Evolutionary conservation across 257 asterid genomes (phyloP).

Genomic region (Thymus quinquecostatus): DNA sequence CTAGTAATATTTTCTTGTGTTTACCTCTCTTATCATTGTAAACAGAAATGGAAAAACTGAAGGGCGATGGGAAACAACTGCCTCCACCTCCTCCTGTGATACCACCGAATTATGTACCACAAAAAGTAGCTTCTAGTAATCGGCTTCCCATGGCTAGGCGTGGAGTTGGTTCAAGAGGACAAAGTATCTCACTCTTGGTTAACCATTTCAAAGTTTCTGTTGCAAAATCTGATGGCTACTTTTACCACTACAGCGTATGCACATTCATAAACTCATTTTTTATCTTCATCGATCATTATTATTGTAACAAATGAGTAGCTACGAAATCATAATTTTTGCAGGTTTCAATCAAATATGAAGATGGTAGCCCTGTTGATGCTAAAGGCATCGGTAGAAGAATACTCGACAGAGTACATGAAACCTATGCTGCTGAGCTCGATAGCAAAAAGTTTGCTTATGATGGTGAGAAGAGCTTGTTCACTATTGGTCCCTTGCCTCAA

Average conservation of each 20-base stretch:
- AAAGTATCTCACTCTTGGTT: conserved; percentile 42
- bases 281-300: neutral
- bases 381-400: conserved; percentile 66
- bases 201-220: conserved; percentile 61
- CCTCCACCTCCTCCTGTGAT: conserved; percentile 47
- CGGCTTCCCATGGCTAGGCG: conserved; percentile 56
- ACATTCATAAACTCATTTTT: neutral
- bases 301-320: neutral
- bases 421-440: conserved; percentile 47
- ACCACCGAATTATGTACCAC: conserved; percentile 42
- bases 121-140: conserved; percentile 12
- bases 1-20: too few species aligned
- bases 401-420: conserved; percentile 50
- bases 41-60: conserved; percentile 24
- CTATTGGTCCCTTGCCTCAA: conserved; percentile 67
- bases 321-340: conserved; percentile 23
- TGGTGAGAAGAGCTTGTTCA: conserved; percentile 71
- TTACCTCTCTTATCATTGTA: neutral
- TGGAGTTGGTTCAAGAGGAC: conserved; percentile 48
- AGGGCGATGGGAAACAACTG: neutral
- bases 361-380: conserved; percentile 58
- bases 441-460: conserved; percentile 65
- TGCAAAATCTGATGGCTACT: conserved; percentile 44
- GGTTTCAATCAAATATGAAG: conserved; percentile 67
- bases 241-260: conserved; percentile 67